Evolutionary conservation across 148 eudicot genomes (phyloP), one percentile per base, ranked within the genome.

Genomic region (Rhododendron griersonianum): DNA sequence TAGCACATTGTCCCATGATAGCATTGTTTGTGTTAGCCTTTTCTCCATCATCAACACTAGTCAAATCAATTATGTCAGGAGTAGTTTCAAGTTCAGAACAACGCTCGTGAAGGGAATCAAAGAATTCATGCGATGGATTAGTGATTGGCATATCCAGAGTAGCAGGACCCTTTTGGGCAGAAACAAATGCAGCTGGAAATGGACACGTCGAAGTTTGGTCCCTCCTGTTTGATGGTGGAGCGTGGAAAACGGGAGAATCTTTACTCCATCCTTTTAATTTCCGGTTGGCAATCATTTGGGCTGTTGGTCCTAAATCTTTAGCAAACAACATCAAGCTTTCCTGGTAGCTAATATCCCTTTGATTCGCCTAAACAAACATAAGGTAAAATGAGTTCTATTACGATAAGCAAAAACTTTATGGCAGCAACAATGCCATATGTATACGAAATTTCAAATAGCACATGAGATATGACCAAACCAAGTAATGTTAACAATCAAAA

Each of bases 291-390:
- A 96, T 85, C 89, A 86, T 90, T 84, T 88, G 93, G 41, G 98
- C 98, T 65, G 89, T 93, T 19, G 93, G 93, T 88, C 98, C 98
- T 85, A 96, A 89, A 86, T 87, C 95, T 86, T 90, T 93, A 14
- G 90, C 93, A 81, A 92, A 96, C 21, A 84, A 59, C 93, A 92
- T 86, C 81, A 96, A 87, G 92, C 99, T 96, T 57, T 94, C 89
- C 44, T 83, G 84, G 90, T 96, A 95, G 57, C 90, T 89, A 61
- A 81, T 57, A 65, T 90, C 90, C 25, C 87, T 88, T 65, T 88
- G 86, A 78, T 88, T 86, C 44, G 87, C 91, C 98, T 96, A 69
- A 87, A 89, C 37, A 63, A 65, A 39, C 7, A 63, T 76, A 48
- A 77, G 25, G 39, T 18, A 74, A n/a, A 35, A 67, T 35, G 23